phyloP scores from a whole-genome alignment of 192 early-diverging fungal species.

The Coemansia javaensis region DNA sequence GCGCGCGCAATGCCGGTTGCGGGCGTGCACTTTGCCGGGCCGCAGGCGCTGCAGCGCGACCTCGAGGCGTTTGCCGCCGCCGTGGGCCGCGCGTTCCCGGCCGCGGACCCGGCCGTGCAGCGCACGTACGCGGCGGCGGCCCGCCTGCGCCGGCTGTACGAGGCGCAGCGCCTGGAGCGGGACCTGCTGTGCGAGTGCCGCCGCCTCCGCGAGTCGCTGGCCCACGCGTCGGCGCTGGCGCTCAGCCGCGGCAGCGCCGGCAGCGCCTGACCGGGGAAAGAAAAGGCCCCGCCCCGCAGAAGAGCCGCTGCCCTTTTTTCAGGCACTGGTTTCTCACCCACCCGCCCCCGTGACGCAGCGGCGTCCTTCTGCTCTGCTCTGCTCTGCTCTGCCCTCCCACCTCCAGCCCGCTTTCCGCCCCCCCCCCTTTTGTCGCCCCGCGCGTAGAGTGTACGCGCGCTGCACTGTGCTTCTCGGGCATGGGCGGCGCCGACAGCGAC shows the following conservation, averaged over 20 bases:
- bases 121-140: constrained; percentile 6
- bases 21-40: constrained; percentile 17
- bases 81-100: constrained; percentile 11
- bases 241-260: constrained; percentile 10
- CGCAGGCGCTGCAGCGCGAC: constrained; percentile 22
- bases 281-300: too few species aligned
- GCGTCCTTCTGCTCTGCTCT: too few species aligned
- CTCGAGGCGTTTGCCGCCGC: constrained; percentile 18
- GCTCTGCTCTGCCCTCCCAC: too few species aligned
- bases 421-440: too few species aligned
- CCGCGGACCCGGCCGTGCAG: background rate
- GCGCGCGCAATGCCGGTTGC: constrained; percentile 40
- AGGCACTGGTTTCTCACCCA: too few species aligned
- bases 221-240: constrained; percentile 22
- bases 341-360: too few species aligned
- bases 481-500: too few species aligned
- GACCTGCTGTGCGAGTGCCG: constrained; percentile 35
- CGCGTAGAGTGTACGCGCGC: too few species aligned
- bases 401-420: too few species aligned
- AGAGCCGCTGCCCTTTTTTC: too few species aligned
- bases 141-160: constrained; percentile 12
- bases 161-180: constrained; percentile 12
- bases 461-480: too few species aligned
- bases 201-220: constrained; percentile 25
- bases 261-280: too few species aligned